Evolutionary conservation across 495 filamentous ascomycete species (phyloP), one percentile per base, ranked within the genome.

Genomic region (Viridothelium virens): DNA sequence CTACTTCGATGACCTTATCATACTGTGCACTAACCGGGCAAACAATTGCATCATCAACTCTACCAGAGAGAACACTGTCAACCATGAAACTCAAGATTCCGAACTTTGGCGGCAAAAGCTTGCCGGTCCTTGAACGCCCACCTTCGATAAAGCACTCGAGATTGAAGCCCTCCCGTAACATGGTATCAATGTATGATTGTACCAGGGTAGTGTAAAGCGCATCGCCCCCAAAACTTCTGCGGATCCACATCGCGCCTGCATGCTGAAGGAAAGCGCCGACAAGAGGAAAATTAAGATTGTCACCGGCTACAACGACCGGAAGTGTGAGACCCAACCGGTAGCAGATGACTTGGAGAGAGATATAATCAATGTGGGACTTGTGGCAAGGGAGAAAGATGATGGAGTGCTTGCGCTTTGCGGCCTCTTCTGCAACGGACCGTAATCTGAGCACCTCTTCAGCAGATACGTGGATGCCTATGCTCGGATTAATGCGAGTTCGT

Each of bases 1-100:
- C 93, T 7, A 92, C 96, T 75, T 98, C 94, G 61, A 98, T 90
- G 61, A 98, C 94, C 71, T 97, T 98, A 81, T 98, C 94, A 74
- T 98, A 98, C 72, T 97, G 94, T 1, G 91, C 96, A 74, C 89
- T 93, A 38, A 98, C 94, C 2, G 93, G 93, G 70, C 91, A 96
- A 56, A 98, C 88, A 37, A 95, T 89, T 16, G 91, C 89, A 75
- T 98, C 94, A 65, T 93, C 80, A 2, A 96, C 90, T 1, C 91
- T 82, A n/a, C 93, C 91, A 5, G 88, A 91, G 2, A 97, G 76
- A 2, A 98, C 78, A 71, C 90, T 92, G 72, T 98, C 93, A 9
- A 97, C 76, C 36, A 98, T 86, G 72, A 96, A 98, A 72, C 85
- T 89, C 2, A 98, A 76, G 61, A 98, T 97, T n/a, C 94, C 94